These are phyloP conservation scores for Lepiota venenata DNA, from an alignment of 768 basidiomycete genomes.

Conservation along the genomic window DNA sequence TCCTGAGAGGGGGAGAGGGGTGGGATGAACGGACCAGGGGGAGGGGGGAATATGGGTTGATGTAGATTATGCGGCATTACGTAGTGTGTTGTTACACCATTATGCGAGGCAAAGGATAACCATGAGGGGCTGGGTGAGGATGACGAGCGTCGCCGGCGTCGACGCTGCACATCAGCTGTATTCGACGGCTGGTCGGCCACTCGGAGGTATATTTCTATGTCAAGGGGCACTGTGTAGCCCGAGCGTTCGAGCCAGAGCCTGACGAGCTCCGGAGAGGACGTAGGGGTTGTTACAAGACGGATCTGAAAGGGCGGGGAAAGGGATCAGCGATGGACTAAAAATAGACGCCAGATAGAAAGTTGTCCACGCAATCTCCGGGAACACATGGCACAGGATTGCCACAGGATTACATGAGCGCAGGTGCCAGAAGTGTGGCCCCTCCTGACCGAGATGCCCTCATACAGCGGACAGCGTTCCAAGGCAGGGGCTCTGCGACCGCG, in stretches of 20 bases:
- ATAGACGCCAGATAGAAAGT: conserved; percentile 1
- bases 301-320: conserved; percentile 40
- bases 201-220: conserved; percentile 77
- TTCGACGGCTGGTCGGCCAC: conserved; percentile 31
- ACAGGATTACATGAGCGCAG: conserved; percentile 6
- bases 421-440: background rate
- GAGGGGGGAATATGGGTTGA: conserved; percentile 45
- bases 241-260: conserved; percentile 83
- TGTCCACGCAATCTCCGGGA: background rate
- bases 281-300: conserved; percentile 66
- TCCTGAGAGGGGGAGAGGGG: background rate
- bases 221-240: conserved; percentile 64
- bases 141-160: conserved; percentile 27
- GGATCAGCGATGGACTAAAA: background rate
- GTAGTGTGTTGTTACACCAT: conserved; percentile 34
- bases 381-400: conserved; percentile 3
- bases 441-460: too few relatives aligned
- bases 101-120: conserved; percentile 15
- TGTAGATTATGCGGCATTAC: conserved; percentile 34
- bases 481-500: too few relatives aligned
- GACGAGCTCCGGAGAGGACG: conserved; percentile 72
- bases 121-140: background rate
- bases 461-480: too few relatives aligned
- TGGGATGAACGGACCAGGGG: conserved; percentile 21
- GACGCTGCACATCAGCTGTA: conserved; percentile 17